Evolutionary conservation across 371 early-diverging fungal species (phyloP).

Genomic region (Actinomucor elegans): DNA sequence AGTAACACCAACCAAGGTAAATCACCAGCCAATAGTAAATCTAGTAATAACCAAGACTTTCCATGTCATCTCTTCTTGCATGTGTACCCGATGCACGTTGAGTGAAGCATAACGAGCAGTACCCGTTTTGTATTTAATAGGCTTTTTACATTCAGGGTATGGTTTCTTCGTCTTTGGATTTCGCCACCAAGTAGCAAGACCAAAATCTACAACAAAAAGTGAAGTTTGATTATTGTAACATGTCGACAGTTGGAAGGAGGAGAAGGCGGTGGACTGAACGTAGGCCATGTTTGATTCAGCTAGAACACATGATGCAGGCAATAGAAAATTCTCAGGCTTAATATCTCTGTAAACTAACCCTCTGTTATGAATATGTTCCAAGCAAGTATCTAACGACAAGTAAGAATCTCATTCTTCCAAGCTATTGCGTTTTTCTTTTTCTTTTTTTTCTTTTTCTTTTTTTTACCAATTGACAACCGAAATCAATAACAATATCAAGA

Average conservation of each 20-base stretch:
- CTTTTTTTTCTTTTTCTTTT: not conserved
- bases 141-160: constrained; percentile 45
- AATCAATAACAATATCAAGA: constrained; percentile 49
- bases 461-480: constrained; percentile 60
- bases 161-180: constrained; percentile 46
- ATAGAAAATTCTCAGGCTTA: constrained; percentile 96
- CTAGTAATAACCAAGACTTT: constrained; percentile 62
- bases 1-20: constrained; percentile 65
- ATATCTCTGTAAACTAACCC: constrained; percentile 96
- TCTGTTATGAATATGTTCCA: constrained; percentile 89
- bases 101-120: constrained; percentile 68
- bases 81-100: constrained; percentile 59
- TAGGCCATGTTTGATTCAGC: not conserved
- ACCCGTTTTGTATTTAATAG: constrained; percentile 55
- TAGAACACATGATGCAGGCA: constrained; percentile 27
- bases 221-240: constrained; percentile 18
- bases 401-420: not conserved
- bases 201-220: constrained; percentile 57
- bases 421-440: not conserved
- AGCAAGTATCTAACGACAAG: constrained; percentile 61
- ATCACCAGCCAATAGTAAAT: constrained; percentile 49
- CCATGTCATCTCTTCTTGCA: constrained; percentile 64
- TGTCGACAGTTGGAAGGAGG: constrained; percentile 7
- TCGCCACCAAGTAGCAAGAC: constrained; percentile 54
- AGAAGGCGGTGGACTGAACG: constrained; percentile 1